Evolutionary conservation across 768 basidiomycete genomes (phyloP).

Genomic region (Nidularia sp.): DNA sequence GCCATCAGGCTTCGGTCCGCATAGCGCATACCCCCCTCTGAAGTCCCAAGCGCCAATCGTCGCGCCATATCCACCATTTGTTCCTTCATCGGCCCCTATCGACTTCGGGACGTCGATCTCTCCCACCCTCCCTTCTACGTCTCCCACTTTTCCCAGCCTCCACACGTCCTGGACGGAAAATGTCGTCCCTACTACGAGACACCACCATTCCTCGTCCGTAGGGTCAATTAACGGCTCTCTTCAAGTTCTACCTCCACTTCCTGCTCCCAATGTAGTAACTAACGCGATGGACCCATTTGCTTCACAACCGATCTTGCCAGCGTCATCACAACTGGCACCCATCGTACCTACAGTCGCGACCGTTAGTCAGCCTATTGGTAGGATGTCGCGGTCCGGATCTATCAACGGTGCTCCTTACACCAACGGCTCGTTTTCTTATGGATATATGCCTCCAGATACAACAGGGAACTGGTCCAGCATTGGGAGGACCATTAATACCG

Average conservation of each 20-base stretch:
- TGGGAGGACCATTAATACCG: not conserved
- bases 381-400: conserved; percentile 57
- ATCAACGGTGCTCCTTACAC: conserved; percentile 39
- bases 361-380: conserved; percentile 38
- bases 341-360: conserved; percentile 6
- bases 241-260: conserved; percentile 2
- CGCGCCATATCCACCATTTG: conserved; percentile 16
- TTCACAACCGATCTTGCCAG: conserved; percentile 14
- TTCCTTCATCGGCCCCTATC: conserved; percentile 11
- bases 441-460: conserved; percentile 16
- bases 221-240: conserved; percentile 26
- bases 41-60: conserved; percentile 15
- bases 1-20: conserved; percentile 22
- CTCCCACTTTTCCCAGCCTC: conserved; percentile 23
- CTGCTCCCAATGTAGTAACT: not conserved
- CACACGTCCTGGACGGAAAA: conserved; percentile 36
- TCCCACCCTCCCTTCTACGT: conserved; percentile 9
- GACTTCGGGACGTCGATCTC: conserved; percentile 12
- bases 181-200: conserved; percentile 26
- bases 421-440: conserved; percentile 27
- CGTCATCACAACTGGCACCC: conserved; percentile 7
- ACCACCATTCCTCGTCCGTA: conserved; percentile 38
- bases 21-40: conserved; percentile 20
- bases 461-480: not conserved
- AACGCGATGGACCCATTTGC: conserved; percentile 7